A percentile compares a stretch with the other conserved stretches of the same genome.
Evolutionary conservation across 768 basidiomycete species (phyloP).

Genomic region (Kwoniella dendrophila): DNA sequence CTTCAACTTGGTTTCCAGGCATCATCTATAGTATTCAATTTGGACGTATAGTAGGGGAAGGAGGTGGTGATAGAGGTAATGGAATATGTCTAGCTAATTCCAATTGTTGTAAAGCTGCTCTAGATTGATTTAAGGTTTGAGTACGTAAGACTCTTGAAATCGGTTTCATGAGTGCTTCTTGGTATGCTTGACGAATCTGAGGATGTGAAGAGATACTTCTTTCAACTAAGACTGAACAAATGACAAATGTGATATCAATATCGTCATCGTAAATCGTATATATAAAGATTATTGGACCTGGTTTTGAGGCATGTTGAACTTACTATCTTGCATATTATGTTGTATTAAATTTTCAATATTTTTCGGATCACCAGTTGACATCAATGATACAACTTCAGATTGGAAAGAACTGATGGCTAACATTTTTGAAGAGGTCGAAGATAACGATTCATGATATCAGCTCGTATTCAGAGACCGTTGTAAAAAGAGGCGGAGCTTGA

Average conservation of each 20-base stretch:
- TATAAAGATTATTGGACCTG: background rate
- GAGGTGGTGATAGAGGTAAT: constrained; percentile 39
- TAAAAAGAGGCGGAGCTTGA: too few relatives aligned
- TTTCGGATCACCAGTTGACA: constrained; percentile 13
- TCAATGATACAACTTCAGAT: constrained; percentile 19
- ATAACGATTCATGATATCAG: constrained; percentile 8
- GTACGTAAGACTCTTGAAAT: background rate
- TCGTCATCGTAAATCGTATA: background rate
- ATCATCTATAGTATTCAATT: too few relatives aligned
- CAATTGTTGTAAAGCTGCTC: background rate
- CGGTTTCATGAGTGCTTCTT: constrained; percentile 10
- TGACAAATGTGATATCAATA: background rate
- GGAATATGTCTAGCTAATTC: constrained; percentile 33
- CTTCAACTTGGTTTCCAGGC: too few relatives aligned
- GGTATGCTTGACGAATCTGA: constrained; percentile 26
- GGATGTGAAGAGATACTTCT: constrained; percentile 38
- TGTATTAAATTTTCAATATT: constrained; percentile 18
- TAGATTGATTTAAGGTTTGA: background rate
- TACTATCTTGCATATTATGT: constrained; percentile 27
- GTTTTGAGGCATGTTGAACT: constrained; percentile 11
- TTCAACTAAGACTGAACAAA: constrained; percentile 35
- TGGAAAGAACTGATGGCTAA: constrained; percentile 20
- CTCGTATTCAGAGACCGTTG: too few relatives aligned
- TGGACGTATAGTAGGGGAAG: constrained; percentile 11
- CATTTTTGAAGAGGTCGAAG: constrained; percentile 2